A percentile compares a stretch with the other conserved stretches of the same genome.
Conservation (phyloP, 1,284 basidiomycete genomes). For the Papiliotrema terrestris region DNA sequence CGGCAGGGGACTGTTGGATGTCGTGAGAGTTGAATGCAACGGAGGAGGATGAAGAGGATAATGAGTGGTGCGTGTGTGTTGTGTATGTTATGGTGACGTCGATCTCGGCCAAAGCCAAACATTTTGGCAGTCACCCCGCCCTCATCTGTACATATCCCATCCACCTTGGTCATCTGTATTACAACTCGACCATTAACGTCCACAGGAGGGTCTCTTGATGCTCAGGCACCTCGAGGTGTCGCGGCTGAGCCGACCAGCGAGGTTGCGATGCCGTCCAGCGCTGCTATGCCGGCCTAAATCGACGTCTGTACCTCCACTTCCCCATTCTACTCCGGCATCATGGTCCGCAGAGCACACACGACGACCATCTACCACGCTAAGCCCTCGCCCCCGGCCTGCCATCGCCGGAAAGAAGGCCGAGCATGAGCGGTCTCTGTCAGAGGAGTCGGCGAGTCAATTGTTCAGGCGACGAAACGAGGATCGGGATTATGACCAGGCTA, state of each 20-base stretch:
- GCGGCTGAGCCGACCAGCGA: constrained; percentile 16
- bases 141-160: background rate
- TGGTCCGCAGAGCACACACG: background rate
- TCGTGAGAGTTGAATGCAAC: background rate
- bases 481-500: constrained; percentile 14
- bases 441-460: background rate
- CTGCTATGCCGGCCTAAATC: background rate
- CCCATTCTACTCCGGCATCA: background rate
- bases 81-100: background rate
- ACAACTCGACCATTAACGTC: background rate
- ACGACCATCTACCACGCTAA: background rate
- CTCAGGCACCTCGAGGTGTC: constrained; percentile 13
- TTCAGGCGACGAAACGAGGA: background rate
- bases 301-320: background rate
- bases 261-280: constrained; percentile 21
- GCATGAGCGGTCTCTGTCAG: background rate
- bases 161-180: background rate
- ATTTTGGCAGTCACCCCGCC: background rate
- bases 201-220: constrained; percentile 1
- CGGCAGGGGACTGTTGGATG: background rate
- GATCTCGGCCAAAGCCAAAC: background rate
- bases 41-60: no score
- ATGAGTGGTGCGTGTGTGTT: no score
- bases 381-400: background rate
- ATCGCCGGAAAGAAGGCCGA: background rate